Evolutionary conservation across 75 land plant genomes (phyloP).

Genomic region (Sequoiadendron giganteum): DNA sequence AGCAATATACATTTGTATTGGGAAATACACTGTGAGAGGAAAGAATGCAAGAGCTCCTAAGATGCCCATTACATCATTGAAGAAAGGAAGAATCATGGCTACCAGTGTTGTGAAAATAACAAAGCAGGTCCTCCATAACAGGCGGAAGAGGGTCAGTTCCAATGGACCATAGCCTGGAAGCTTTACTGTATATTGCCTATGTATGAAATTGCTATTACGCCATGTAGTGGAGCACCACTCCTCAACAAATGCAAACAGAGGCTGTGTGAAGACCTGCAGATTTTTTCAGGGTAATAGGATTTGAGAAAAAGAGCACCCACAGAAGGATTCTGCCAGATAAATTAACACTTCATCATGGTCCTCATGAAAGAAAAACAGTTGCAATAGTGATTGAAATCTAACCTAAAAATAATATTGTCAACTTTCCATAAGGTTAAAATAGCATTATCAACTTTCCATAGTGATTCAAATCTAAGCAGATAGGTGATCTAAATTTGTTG

Average conservation of each 20-base stretch:
- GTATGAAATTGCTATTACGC: slow-evolving; percentile 31
- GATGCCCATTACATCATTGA: slow-evolving; percentile 74
- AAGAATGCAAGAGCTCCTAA: slow-evolving; percentile 75
- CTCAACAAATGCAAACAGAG: slow-evolving; percentile 64
- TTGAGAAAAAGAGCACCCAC: background rate
- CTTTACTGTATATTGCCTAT: slow-evolving; percentile 25
- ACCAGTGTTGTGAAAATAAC: slow-evolving; percentile 68
- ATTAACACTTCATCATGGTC: too few species aligned
- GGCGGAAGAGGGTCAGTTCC: slow-evolving; percentile 48
- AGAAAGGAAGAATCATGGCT: slow-evolving; percentile 85
- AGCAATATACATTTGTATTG: slow-evolving; percentile 65
- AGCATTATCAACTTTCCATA: background rate
- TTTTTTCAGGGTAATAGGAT: background rate
- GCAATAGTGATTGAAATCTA: too few species aligned
- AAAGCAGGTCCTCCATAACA: slow-evolving; percentile 59
- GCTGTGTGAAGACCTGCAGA: slow-evolving; percentile 60
- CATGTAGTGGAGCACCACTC: slow-evolving; percentile 15
- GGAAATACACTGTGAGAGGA: slow-evolving; percentile 84
- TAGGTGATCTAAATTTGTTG: too few species aligned
- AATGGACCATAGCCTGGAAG: slow-evolving; percentile 23
- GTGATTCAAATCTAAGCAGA: background rate
- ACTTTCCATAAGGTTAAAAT: too few species aligned
- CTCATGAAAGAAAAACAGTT: too few species aligned
- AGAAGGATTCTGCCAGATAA: background rate
- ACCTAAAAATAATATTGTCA: too few species aligned